Base-by-base conservation (phyloP, 768 basidiomycete species). In the Gautieria morchelliformis region DNA sequence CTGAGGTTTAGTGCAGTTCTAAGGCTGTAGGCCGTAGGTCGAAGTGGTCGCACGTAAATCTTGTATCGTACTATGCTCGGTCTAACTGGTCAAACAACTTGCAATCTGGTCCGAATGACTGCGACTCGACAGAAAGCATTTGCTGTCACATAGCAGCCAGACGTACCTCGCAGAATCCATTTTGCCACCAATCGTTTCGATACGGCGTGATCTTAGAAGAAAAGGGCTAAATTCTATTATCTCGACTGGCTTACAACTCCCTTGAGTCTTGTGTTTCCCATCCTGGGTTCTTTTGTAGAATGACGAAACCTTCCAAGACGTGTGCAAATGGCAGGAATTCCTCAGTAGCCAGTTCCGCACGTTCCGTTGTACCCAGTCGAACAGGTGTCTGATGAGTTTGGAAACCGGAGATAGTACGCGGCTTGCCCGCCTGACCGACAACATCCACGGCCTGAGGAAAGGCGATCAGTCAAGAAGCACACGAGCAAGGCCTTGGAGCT, bases 371-470 rank as follows among this genome's bases (percentile, higher is more conserved):
- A 5, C 89, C 95, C 61, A 99, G 72, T 50, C 96, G 87, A 52
- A 99, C 96, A 1, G 95, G 96, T 46, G 96, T 93, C 66, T 89
- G 84, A 72, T 98, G 93, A 15, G 96, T 99, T 72, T 97, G 95
- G 89, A 99, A 98, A 40, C 93, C 93, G 24, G 91, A 93, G 62
- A 96, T 96, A 51, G 93, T 93, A 60, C 92, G 79, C 60, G 96
- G 91, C 70, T 97, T 98, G 42, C 96, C 96, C 0, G 96, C 96
- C 72, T 97, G 90, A 15, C 95, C 96, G 49, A 99, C 90, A 50
- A 96, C 92, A 66, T 99, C 95, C 62, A 98, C 87, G 5, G 96
- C 96, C 82, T 95, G 70, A 15, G 32, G 52, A 35, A 53, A 32
- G 63, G 45, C 17, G 45, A 51, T 11, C 20, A 30, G 12, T 22